Conservation (phyloP, 169 alveolate species). For the Plasmodium chabaudi region DNA sequence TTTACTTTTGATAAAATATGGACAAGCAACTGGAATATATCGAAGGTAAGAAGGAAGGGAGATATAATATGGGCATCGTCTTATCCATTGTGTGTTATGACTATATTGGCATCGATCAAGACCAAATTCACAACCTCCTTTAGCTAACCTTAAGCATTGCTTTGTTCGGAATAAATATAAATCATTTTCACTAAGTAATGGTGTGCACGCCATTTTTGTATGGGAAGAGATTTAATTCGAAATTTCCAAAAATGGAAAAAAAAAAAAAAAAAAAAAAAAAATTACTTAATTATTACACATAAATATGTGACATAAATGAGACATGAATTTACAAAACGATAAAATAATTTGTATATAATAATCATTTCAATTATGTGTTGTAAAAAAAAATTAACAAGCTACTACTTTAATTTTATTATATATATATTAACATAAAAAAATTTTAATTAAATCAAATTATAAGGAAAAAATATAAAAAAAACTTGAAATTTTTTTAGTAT, state of each 20-base stretch:
- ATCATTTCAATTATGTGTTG: too few species aligned
- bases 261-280: neutral
- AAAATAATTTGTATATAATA: too few species aligned
- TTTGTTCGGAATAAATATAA: conserved; percentile 89
- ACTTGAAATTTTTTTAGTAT: too few species aligned
- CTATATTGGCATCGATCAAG: conserved; percentile 89
- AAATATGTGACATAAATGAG: too few species aligned
- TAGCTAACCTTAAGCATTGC: conserved; percentile 85
- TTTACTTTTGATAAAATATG: conserved; percentile 73
- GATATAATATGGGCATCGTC: conserved; percentile 89
- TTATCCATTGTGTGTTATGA: conserved; percentile 89
- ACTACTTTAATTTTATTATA: too few species aligned
- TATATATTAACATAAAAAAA: too few species aligned
- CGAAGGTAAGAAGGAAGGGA: conserved; percentile 86
- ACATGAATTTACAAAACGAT: too few species aligned
- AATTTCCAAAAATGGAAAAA: neutral
- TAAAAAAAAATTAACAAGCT: too few species aligned
- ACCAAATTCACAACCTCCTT: conserved; percentile 88
- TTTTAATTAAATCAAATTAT: too few species aligned
- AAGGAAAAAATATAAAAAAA: too few species aligned
- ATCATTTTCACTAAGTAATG: conserved; percentile 88
- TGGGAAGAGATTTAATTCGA: neutral
- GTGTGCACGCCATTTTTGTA: conserved; percentile 77
- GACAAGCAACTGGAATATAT: conserved; percentile 89
- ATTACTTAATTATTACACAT: too few species aligned